Percentiles rank a stretch among this genome's conserved stretches.
phyloP scores from a whole-genome alignment of 2,329 filamentous ascomycete species.

The Parafenestella ontariensis region DNA sequence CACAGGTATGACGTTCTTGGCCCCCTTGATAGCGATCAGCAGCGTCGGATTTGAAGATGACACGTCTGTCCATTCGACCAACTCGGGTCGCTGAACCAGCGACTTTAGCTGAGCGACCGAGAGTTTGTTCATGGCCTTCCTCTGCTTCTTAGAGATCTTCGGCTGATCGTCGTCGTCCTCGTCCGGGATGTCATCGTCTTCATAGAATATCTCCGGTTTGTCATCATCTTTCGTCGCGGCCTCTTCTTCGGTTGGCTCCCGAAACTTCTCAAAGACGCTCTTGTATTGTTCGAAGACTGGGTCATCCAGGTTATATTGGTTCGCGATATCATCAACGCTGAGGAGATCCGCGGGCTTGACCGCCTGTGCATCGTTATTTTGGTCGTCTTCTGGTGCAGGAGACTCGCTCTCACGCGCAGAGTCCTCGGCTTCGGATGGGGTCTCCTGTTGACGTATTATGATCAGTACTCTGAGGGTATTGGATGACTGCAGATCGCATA shows the following conservation, averaged over 20 bases:
- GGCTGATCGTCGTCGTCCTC: conserved; percentile 75
- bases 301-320: conserved; percentile 69
- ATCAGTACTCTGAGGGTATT: background rate
- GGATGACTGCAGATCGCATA: conserved; percentile 40
- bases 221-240: conserved; percentile 61
- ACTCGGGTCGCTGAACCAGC: conserved; percentile 85
- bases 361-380: conserved; percentile 44
- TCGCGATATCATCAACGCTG: conserved; percentile 44
- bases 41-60: conserved; percentile 88
- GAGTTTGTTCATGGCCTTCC: conserved; percentile 88
- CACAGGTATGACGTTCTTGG: conserved; percentile 94
- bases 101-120: conserved; percentile 96
- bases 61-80: conserved; percentile 97
- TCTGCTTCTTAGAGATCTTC: conserved; percentile 92
- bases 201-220: conserved; percentile 84
- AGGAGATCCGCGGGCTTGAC: conserved; percentile 57
- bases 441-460: conserved; percentile 43
- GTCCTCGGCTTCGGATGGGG: conserved; percentile 39
- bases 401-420: conserved; percentile 49
- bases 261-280: conserved; percentile 80
- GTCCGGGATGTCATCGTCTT: conserved; percentile 83
- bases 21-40: conserved; percentile 92
- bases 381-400: conserved; percentile 41
- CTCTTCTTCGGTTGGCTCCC: conserved; percentile 64
- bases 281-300: conserved; percentile 85